These are phyloP conservation scores for Apiotrichum porosum DNA, from an alignment of 1,284 basidiomycete genomes.

Conservation along the genomic window DNA sequence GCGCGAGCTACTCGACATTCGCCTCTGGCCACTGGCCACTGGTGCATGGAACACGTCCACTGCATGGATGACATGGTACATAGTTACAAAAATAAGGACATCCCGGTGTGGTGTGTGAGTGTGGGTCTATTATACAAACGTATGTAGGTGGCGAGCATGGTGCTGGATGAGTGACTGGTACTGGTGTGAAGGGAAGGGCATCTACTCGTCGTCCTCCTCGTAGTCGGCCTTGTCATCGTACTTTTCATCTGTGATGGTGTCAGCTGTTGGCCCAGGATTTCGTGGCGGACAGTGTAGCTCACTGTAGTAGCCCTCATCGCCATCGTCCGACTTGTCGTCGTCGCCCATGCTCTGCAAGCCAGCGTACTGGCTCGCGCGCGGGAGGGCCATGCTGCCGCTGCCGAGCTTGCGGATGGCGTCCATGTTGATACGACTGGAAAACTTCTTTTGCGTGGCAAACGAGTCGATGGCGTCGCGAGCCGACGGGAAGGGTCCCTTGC, in stretches of 20 bases:
- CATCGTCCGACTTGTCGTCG: slow-evolving; percentile 19
- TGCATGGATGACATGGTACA: no score
- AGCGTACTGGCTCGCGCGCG: slow-evolving; percentile 2
- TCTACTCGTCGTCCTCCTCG: neutral
- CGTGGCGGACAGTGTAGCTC: neutral
- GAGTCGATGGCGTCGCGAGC: slow-evolving; percentile 33
- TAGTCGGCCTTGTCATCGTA: slow-evolving; percentile 9
- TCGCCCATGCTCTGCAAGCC: slow-evolving; percentile 24
- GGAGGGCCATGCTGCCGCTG: slow-evolving; percentile 6
- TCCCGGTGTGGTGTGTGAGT: no score
- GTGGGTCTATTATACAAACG: no score
- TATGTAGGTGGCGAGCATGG: no score
- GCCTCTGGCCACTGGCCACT: no score
- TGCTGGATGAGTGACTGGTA: no score
- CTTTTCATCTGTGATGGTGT: slow-evolving; percentile 1
- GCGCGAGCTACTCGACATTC: no score
- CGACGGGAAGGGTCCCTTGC: slow-evolving; percentile 31
- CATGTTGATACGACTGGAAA: slow-evolving; percentile 41
- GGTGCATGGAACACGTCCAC: no score
- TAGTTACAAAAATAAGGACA: no score
- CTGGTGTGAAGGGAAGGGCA: no score
- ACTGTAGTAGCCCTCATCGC: slow-evolving; percentile 6
- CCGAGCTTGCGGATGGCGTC: slow-evolving; percentile 27
- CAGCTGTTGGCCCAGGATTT: neutral
- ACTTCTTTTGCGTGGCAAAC: slow-evolving; percentile 35